Conservation (phyloP, 2,329 filamentous ascomycete species). For the Hymenoscyphus fructigenus region DNA sequence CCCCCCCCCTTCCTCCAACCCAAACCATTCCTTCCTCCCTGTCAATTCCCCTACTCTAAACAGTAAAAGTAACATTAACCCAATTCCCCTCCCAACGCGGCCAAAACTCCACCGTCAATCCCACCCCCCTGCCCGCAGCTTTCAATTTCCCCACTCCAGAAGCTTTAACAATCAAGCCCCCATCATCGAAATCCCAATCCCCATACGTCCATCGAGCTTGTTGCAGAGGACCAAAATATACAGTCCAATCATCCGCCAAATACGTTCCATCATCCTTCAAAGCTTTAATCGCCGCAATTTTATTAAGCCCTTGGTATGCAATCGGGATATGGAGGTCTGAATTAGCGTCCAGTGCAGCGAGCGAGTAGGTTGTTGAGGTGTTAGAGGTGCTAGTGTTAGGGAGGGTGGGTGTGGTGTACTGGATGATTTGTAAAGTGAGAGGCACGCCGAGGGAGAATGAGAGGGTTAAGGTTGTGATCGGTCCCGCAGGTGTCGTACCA, state of each 20-base stretch:
- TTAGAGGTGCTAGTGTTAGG: background rate
- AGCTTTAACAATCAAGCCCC: conserved; percentile 47
- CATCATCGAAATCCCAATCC: conserved; percentile 50
- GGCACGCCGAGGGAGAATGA: conserved; percentile 51
- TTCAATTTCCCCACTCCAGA: conserved; percentile 48
- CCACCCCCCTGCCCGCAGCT: conserved; percentile 43
- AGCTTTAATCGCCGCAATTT: conserved; percentile 52
- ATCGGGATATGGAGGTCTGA: conserved; percentile 48
- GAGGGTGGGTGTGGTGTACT: conserved; percentile 49
- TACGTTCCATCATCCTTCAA: conserved; percentile 47
- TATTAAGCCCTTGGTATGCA: conserved; percentile 50
- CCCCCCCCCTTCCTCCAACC: background rate
- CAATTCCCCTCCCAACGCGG: background rate
- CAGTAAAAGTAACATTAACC: background rate
- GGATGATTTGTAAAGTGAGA: conserved; percentile 48
- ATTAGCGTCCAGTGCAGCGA: background rate
- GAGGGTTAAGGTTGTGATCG: conserved; percentile 51
- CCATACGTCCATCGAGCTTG: conserved; percentile 49
- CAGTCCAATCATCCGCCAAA: conserved; percentile 57
- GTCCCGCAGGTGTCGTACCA: conserved; percentile 43
- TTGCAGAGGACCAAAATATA: conserved; percentile 52
- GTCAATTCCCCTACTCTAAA: background rate
- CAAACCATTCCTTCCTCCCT: background rate
- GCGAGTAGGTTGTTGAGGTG: conserved; percentile 12
- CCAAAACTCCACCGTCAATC: conserved; percentile 46